Evolutionary conservation across 148 eudicot genomes (phyloP).

Genomic region (Vaccinium myrtillus): DNA sequence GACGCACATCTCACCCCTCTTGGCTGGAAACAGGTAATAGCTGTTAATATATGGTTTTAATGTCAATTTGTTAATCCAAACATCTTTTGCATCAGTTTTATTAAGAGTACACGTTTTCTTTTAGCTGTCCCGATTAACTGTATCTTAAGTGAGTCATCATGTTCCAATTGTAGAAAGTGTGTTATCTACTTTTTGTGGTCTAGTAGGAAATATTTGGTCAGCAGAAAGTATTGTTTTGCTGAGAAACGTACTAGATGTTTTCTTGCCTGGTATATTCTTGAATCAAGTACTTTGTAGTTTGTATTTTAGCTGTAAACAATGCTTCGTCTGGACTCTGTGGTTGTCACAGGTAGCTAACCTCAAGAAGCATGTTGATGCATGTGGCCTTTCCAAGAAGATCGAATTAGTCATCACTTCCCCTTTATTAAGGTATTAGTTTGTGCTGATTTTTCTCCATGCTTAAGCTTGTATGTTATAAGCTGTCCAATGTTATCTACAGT

Average conservation of each 20-base stretch:
- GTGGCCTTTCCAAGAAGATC: conserved; percentile 62
- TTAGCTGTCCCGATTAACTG: neutral
- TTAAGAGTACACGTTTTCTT: neutral
- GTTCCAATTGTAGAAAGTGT: neutral
- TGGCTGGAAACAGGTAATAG: conserved; percentile 89
- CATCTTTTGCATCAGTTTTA: conserved; percentile 1
- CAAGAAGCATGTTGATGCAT: conserved; percentile 61
- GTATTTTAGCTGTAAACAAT: neutral
- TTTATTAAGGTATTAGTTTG: conserved; percentile 57
- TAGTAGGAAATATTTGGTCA: neutral
- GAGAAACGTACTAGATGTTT: neutral
- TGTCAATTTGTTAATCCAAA: neutral
- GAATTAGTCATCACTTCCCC: conserved; percentile 80
- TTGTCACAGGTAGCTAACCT: conserved; percentile 76
- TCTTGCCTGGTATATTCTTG: neutral
- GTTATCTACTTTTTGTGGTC: neutral
- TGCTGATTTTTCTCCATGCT: neutral
- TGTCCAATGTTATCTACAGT: neutral
- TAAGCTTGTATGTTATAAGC: conserved; percentile 8
- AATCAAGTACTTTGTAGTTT: neutral
- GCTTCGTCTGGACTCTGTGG: neutral
- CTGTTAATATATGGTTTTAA: neutral
- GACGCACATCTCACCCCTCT: conserved; percentile 84
- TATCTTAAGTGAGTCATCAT: neutral
- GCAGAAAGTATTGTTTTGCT: neutral